Percentiles rank a stretch among this genome's conserved stretches.
Conservation (phyloP, 805 yeast genomes). For the Cyberlindnera mississippiensis region DNA sequence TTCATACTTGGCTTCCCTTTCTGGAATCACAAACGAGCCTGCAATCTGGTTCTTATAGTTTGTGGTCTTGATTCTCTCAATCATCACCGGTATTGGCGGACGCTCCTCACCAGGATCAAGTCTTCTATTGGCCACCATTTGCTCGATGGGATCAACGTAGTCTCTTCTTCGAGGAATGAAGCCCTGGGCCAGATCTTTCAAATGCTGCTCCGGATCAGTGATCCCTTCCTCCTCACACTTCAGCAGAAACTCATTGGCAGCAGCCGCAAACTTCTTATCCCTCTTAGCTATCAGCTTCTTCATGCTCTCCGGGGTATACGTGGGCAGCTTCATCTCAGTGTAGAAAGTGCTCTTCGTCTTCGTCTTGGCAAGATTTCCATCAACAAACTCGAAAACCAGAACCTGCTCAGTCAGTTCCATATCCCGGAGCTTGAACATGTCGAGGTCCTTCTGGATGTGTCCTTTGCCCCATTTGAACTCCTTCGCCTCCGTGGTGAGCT, state of each 20-base stretch:
- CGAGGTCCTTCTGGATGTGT: slow-evolving; percentile 52
- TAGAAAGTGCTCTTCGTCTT: slow-evolving; percentile 41
- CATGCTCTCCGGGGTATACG: slow-evolving; percentile 52
- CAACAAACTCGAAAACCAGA: slow-evolving; percentile 72
- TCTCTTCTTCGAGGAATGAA: slow-evolving; percentile 46
- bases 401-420: slow-evolving; percentile 43
- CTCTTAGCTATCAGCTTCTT: slow-evolving; percentile 57
- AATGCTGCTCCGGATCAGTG: slow-evolving; percentile 37
- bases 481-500: slow-evolving; percentile 39
- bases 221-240: slow-evolving; percentile 28
- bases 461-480: slow-evolving; percentile 40
- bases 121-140: slow-evolving; percentile 39
- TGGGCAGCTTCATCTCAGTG: slow-evolving; percentile 46
- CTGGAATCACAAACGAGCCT: slow-evolving; percentile 42
- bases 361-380: slow-evolving; percentile 51
- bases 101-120: slow-evolving; percentile 29
- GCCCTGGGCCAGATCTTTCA: slow-evolving; percentile 34
- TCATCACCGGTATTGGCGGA: slow-evolving; percentile 45
- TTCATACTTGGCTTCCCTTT: slow-evolving; percentile 43
- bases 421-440: slow-evolving; percentile 45
- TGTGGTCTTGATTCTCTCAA: slow-evolving; percentile 45
- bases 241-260: slow-evolving; percentile 35
- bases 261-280: slow-evolving; percentile 45
- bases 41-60: slow-evolving; percentile 64
- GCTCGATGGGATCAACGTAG: slow-evolving; percentile 59